Evolutionary conservation across 257 asterid genomes (phyloP).

Genomic region (Nicotiana noctiflora): DNA sequence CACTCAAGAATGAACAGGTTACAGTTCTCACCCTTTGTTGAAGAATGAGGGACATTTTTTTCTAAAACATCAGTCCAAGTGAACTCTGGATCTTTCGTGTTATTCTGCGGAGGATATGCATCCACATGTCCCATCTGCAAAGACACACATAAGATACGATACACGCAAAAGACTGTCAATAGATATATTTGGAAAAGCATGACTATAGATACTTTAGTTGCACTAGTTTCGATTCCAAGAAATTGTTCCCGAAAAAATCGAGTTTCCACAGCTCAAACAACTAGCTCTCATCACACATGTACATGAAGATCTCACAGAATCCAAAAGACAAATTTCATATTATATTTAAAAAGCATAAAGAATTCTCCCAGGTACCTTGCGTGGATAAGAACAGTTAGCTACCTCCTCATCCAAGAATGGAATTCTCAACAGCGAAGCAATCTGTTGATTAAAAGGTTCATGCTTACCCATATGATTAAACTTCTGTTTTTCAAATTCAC

Average conservation of each 20-base stretch:
- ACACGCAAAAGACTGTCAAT: neutral
- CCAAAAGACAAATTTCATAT: neutral
- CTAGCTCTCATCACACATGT: neutral
- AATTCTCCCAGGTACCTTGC: constrained; percentile 45
- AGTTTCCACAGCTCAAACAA: neutral
- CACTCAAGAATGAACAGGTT: neutral
- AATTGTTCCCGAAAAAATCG: neutral
- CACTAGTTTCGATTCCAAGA: neutral
- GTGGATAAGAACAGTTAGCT: constrained; percentile 51
- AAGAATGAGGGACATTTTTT: constrained; percentile 28
- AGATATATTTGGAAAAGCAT: neutral
- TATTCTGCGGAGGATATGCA: constrained; percentile 55
- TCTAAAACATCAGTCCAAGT: constrained; percentile 82
- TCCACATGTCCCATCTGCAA: constrained; percentile 85
- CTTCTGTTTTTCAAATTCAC: neutral
- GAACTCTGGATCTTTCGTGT: constrained; percentile 58
- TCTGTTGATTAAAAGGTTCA: constrained; percentile 29
- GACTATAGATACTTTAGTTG: neutral
- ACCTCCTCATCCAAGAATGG: constrained; percentile 81
- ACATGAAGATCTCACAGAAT: neutral
- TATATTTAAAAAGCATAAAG: neutral
- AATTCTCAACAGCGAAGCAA: constrained; percentile 84
- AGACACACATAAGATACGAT: neutral
- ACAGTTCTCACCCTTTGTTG: constrained; percentile 30
- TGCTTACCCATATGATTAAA: neutral